Evolutionary conservation across 2,329 filamentous ascomycete genomes (phyloP), one percentile per base, ranked within the genome.

Genomic region (Trichoderma asperellum): DNA sequence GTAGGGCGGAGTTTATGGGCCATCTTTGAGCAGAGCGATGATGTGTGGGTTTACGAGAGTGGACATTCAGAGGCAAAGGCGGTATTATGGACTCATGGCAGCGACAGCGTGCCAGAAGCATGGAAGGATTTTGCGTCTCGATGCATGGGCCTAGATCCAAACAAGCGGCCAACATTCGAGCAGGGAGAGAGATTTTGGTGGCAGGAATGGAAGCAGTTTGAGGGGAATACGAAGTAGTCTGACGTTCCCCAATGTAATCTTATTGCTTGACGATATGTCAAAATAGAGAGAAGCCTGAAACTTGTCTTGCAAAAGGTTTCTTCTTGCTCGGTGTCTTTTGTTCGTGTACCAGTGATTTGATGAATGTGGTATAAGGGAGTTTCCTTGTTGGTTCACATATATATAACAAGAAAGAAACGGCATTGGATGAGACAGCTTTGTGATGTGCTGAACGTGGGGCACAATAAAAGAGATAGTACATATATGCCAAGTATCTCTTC

Each of bases 71-170:
- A 60, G 57, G 24, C 35, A 14, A 43, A 12, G 35, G 35, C 24
- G 2, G 5, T 60, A 1, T 21, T 2, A 3, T 60, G 57, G 57
- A 60, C 57, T 32, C 16, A 27, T 21, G 29, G 10, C 14, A 60
- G 24, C 14, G 24, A 21, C 18, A 29, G 35, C 24, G 8, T 47
- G 10, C 37, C 37, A n/a, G 37, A 21, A 60, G 16, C 8, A 21
- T 60, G 57, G 57, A 60, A 47, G 16, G 57, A 32, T 60, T 60
- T 60, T 21, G 37, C 47, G 10, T 60, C 57, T 32, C 57, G 37
- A 60, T 60, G 57, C 10, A 47, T 21, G 57, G 32, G 37, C 37
- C 8, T 14, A 8, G 35, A 60, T 43, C 37, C 57, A 60, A 49
- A 60, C 24, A 14, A n/a, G 24, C 57, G 57, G 24, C 58, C 37